Conservation (phyloP, 148 eudicot species). For the Selenicereus undatus region DNA sequence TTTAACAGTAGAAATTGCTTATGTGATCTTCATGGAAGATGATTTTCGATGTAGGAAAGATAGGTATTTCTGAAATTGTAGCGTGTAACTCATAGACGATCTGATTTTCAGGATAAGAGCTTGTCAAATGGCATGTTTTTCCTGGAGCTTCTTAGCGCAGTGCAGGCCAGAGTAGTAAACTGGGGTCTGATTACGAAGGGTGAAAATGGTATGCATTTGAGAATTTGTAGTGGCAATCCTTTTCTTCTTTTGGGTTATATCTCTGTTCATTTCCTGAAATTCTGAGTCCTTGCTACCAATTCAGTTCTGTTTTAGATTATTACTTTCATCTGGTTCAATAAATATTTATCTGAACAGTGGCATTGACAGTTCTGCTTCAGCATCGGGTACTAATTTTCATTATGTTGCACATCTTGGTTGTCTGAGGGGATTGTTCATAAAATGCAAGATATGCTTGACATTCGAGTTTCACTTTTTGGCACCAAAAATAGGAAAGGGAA, state of each 20-base stretch:
- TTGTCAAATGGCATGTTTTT: slow-evolving; percentile 84
- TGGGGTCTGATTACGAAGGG: slow-evolving; percentile 99
- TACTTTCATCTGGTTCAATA: neutral
- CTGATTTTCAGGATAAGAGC: slow-evolving; percentile 70
- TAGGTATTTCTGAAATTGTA: neutral
- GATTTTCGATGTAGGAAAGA: neutral
- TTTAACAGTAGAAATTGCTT: too few relatives aligned
- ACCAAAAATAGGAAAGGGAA: neutral
- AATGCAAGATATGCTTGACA: too few relatives aligned
- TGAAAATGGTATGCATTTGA: slow-evolving; percentile 53
- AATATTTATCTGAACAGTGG: too few relatives aligned
- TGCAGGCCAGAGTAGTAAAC: slow-evolving; percentile 84
- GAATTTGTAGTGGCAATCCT: neutral
- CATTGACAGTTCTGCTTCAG: too few relatives aligned
- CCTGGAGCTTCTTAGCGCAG: slow-evolving; percentile 94
- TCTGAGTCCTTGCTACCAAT: neutral
- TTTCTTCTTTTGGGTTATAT: too few relatives aligned
- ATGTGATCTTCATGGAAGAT: too few relatives aligned
- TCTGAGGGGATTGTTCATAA: too few relatives aligned
- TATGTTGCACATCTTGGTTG: too few relatives aligned
- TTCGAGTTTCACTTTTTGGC: neutral
- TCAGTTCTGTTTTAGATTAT: neutral
- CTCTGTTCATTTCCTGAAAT: neutral
- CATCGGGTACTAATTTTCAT: too few relatives aligned
- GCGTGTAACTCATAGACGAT: slow-evolving; percentile 11